A percentile compares a stretch with the other conserved stretches of the same genome.
Evolutionary conservation across 108 stramenopile species (phyloP).

Genomic region (Schizochytrium sp.): DNA sequence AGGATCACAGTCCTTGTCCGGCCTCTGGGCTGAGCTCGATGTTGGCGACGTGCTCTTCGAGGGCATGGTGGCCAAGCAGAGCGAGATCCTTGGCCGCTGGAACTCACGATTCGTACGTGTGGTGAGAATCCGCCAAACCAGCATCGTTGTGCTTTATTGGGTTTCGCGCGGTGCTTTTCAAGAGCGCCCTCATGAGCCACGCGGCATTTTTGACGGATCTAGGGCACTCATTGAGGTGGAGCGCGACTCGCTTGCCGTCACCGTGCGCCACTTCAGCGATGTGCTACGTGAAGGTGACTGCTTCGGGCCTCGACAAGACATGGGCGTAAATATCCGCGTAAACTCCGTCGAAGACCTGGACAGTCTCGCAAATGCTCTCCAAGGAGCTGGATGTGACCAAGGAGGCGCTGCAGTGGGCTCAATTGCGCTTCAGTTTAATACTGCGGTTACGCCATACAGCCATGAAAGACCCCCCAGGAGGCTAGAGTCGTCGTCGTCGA

Average conservation of each 20-base stretch:
- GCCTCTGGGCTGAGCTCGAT: neutral
- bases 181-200: neutral
- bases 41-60: slow-evolving; percentile 47
- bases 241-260: neutral
- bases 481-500: no score
- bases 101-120: slow-evolving; percentile 23
- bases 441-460: neutral
- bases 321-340: slow-evolving; percentile 4
- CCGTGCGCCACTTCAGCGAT: slow-evolving; percentile 38
- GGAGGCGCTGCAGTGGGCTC: neutral
- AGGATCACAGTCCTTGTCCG: neutral
- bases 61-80: slow-evolving; percentile 46
- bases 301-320: slow-evolving; percentile 10
- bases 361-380: neutral
- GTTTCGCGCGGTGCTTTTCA: neutral
- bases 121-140: neutral
- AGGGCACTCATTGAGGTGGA: neutral
- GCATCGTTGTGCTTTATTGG: neutral
- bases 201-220: slow-evolving; percentile 37
- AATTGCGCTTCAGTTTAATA: neutral
- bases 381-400: neutral
- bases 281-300: slow-evolving; percentile 46
- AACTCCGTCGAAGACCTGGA: neutral
- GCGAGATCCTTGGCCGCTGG: slow-evolving; percentile 28
- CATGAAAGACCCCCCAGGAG: no score